Conservation (phyloP, 2,329 filamentous ascomycete species). For the Exophiala sp. region DNA sequence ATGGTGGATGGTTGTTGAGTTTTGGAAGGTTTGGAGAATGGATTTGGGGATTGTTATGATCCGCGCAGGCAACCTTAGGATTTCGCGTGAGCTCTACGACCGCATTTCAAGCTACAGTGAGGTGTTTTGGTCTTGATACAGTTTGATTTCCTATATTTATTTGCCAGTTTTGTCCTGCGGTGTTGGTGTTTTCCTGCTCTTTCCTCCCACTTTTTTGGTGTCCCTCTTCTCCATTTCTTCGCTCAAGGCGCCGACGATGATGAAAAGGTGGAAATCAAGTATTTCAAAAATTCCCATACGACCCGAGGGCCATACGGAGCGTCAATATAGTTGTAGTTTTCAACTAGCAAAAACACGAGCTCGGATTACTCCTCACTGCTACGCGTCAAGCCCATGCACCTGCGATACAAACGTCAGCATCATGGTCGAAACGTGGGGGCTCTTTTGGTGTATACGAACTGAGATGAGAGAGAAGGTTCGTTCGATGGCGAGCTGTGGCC, state of each 20-base stretch:
- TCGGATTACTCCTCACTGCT: conserved; percentile 82
- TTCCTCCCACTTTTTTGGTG: neutral
- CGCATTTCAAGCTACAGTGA: too few species aligned
- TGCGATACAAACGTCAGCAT: too few species aligned
- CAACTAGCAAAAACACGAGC: conserved; percentile 81
- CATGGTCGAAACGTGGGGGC: too few species aligned
- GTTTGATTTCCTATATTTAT: neutral
- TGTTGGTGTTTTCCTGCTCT: neutral
- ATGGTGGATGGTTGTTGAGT: conserved; percentile 26
- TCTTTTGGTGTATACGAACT: too few species aligned
- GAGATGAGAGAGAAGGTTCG: too few species aligned
- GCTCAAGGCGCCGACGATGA: conserved; percentile 22
- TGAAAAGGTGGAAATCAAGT: conserved; percentile 28
- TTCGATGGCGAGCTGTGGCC: too few species aligned
- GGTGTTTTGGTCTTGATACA: neutral
- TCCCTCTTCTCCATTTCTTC: conserved; percentile 24
- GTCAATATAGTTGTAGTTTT: conserved; percentile 72
- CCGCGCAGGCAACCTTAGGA: too few species aligned
- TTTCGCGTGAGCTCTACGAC: too few species aligned
- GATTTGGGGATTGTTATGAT: too few species aligned
- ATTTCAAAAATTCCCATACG: conserved; percentile 75
- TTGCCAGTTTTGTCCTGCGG: neutral
- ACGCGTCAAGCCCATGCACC: conserved; percentile 54
- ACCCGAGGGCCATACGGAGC: conserved; percentile 66
- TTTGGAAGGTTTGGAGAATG: conserved; percentile 4